Conservation (phyloP, 495 filamentous ascomycete species). For the Neurospora sp. region DNA sequence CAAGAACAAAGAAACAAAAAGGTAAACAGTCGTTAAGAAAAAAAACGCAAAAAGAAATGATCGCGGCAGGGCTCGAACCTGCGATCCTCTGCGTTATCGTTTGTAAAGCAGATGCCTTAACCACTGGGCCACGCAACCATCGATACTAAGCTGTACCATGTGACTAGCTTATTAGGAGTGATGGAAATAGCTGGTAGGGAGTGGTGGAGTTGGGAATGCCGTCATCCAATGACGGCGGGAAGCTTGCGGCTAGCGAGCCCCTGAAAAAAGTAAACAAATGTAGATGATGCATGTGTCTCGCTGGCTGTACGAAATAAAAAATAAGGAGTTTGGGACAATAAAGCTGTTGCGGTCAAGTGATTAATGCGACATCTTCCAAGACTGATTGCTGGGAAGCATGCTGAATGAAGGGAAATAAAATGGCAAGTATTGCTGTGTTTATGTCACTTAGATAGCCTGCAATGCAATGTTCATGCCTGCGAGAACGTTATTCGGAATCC, state of each 20-base stretch:
- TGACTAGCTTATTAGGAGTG: background rate
- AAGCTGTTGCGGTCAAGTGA: background rate
- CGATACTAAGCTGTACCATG: accelerated
- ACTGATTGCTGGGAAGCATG: background rate
- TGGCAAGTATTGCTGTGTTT: background rate
- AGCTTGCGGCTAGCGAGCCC: background rate
- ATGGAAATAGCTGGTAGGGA: no score
- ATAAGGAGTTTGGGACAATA: background rate
- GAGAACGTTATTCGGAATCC: background rate
- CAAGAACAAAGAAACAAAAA: no score
- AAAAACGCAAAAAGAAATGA: conserved; percentile 17
- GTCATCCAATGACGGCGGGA: background rate
- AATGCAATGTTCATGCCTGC: background rate
- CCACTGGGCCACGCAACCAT: conserved; percentile 30
- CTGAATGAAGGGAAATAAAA: background rate
- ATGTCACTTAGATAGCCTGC: no score
- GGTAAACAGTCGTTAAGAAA: background rate
- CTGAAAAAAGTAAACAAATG: background rate
- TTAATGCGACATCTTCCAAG: background rate
- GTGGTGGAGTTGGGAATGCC: background rate
- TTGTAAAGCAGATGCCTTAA: conserved; percentile 35
- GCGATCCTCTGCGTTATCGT: conserved; percentile 31
- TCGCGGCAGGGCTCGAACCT: conserved; percentile 42
- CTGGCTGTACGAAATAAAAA: background rate
- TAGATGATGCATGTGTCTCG: background rate